These are phyloP conservation scores for Petasospora rhodanensis DNA, from an alignment of 1,139 yeast species.

Conservation along the genomic window DNA sequence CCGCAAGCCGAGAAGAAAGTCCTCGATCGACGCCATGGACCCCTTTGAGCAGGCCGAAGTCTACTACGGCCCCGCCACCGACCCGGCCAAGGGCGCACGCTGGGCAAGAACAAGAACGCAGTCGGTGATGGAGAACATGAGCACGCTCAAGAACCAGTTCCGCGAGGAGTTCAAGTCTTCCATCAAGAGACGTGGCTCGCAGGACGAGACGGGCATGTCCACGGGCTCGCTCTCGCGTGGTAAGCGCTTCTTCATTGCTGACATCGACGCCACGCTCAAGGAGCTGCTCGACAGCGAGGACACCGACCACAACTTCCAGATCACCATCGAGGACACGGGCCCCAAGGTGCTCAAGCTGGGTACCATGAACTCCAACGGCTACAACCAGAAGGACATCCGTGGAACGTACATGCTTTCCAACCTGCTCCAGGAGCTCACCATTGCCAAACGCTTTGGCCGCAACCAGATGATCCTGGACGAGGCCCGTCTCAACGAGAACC, in stretches of 20 bases:
- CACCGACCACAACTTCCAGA: conserved; percentile 81
- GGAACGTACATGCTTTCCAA: conserved; percentile 93
- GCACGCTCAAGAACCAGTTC: conserved; percentile 15
- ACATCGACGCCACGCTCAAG: conserved; percentile 68
- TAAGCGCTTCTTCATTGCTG: conserved; percentile 63
- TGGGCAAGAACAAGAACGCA: conserved; percentile 47
- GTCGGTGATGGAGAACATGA: conserved; percentile 32
- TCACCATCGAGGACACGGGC: conserved; percentile 88
- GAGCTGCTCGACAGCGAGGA: conserved; percentile 76
- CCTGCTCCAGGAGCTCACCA: conserved; percentile 81
- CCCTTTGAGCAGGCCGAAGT: conserved; percentile 67
- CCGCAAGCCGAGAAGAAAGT: conserved; percentile 25
- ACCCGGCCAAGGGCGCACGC: conserved; percentile 42
- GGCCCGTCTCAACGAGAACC: conserved; percentile 80
- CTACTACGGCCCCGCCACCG: conserved; percentile 65
- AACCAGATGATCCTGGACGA: conserved; percentile 77
- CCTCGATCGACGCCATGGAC: conserved; percentile 43
- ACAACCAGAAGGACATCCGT: conserved; percentile 63
- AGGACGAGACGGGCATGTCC: conserved; percentile 47
- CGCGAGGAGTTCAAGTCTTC: conserved; percentile 20
- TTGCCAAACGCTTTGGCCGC: conserved; percentile 79
- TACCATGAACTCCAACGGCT: conserved; percentile 82
- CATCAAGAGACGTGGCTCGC: conserved; percentile 56
- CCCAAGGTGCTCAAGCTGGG: conserved; percentile 86
- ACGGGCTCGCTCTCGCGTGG: conserved; percentile 34